Percentiles rank a stretch among this genome's conserved stretches.
phyloP scores from a whole-genome alignment of 2,329 filamentous ascomycete species.

The Colletotrichum abscissum region DNA sequence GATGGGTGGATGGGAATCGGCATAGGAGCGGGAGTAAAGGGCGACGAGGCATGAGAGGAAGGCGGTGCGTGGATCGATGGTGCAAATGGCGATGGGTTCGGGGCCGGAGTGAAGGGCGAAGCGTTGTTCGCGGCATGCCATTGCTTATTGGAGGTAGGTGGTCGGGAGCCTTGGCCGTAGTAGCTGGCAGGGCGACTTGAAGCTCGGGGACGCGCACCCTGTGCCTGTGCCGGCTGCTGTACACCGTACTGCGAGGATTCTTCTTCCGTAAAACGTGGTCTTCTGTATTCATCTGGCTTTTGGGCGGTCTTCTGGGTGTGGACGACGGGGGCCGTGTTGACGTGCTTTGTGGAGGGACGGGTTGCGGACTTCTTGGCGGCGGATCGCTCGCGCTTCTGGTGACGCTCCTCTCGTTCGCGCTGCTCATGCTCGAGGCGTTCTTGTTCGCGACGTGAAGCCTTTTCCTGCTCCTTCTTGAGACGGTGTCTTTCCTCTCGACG shows the following conservation, averaged over 20 bases:
- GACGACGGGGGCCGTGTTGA: conserved; percentile 49
- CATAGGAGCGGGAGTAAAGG: conserved; percentile 16
- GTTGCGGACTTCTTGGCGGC: conserved; percentile 35
- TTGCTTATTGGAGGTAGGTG: conserved; percentile 33
- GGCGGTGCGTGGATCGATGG: conserved; percentile 8
- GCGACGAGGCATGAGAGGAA: conserved; percentile 11
- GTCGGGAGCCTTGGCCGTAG: conserved; percentile 35
- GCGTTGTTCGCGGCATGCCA: conserved; percentile 29
- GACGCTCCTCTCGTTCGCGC: conserved; percentile 39
- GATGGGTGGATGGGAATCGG: neutral
- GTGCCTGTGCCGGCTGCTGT: conserved; percentile 20
- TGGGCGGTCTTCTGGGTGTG: conserved; percentile 26
- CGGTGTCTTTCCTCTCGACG: conserved; percentile 40
- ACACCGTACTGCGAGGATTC: conserved; percentile 53
- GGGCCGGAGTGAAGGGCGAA: neutral
- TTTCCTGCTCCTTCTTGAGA: conserved; percentile 39
- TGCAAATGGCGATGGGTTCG: neutral
- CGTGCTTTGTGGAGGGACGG: conserved; percentile 47
- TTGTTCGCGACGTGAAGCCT: conserved; percentile 41
- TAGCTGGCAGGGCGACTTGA: conserved; percentile 32
- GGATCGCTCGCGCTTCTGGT: conserved; percentile 40
- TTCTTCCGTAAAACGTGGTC: conserved; percentile 40
- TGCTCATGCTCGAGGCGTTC: conserved; percentile 40
- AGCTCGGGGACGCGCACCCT: conserved; percentile 42
- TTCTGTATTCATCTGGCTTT: conserved; percentile 38